phyloP scores from a whole-genome alignment of 2,329 filamentous ascomycete genomes.

The Pezicula neosporulosa region DNA sequence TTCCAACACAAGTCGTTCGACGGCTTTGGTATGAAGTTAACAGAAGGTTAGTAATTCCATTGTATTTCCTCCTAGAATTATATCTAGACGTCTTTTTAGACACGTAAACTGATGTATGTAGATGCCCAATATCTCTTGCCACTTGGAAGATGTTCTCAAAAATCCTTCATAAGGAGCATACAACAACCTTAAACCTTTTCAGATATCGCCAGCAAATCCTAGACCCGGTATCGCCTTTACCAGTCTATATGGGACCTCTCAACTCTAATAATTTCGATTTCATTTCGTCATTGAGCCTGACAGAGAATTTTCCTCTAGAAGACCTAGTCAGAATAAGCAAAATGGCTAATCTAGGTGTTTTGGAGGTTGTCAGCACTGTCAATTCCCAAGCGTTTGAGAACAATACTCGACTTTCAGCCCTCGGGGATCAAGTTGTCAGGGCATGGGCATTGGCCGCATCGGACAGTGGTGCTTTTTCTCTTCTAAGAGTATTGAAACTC shows the following conservation, averaged over 20 bases:
- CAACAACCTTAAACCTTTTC: constrained; percentile 13
- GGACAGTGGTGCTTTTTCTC: constrained; percentile 21
- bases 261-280: constrained; percentile 26
- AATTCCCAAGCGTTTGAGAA: neutral
- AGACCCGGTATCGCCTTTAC: constrained; percentile 16
- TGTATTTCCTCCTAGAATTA: neutral
- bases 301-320: constrained; percentile 16
- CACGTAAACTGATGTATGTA: constrained; percentile 4
- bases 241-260: constrained; percentile 21
- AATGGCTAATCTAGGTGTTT: constrained; percentile 24
- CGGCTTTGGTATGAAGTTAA: constrained; percentile 19
- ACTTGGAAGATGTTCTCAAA: constrained; percentile 26
- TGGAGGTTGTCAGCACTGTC: constrained; percentile 23
- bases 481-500: constrained; percentile 28
- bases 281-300: constrained; percentile 27
- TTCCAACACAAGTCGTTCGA: constrained; percentile 14
- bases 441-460: constrained; percentile 25
- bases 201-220: constrained; percentile 21
- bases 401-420: neutral
- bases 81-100: too few relatives aligned
- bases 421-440: constrained; percentile 26
- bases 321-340: constrained; percentile 26
- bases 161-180: constrained; percentile 12
- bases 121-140: constrained; percentile 20
- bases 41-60: constrained; percentile 15